Percentiles rank a stretch among this genome's conserved stretches.
These are phyloP conservation scores for Diaporthe sp. DNA, from an alignment of 2,329 filamentous ascomycete genomes.

Conservation along the genomic window DNA sequence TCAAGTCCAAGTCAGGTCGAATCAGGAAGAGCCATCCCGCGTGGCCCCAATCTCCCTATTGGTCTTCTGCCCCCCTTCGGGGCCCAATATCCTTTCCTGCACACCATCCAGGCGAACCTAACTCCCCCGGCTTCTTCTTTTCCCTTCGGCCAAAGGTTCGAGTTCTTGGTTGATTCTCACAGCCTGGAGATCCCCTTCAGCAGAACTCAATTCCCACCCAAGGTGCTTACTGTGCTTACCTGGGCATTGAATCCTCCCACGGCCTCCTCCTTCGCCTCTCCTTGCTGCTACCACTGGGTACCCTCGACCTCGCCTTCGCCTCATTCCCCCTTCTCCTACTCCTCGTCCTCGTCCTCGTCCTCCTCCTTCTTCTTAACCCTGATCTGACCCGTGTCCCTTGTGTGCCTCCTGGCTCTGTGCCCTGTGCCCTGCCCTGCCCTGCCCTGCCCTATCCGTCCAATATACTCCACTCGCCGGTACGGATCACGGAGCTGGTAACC, in stretches of 20 bases:
- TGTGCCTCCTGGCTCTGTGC: background rate
- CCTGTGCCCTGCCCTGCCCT: background rate
- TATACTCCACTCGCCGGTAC: conserved; percentile 6
- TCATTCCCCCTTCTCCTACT: background rate
- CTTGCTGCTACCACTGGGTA: background rate
- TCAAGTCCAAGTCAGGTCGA: conserved; percentile 14
- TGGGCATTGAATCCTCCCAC: conserved; percentile 8
- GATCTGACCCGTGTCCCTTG: background rate
- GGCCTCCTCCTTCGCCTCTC: background rate
- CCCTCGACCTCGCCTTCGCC: background rate
- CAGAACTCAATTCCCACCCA: conserved; percentile 22
- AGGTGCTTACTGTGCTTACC: conserved; percentile 26
- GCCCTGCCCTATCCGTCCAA: conserved; percentile 21
- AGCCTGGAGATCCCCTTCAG: background rate
- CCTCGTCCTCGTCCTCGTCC: background rate
- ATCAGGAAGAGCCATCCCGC: conserved; percentile 22
- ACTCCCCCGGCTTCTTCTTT: conserved; percentile 8
- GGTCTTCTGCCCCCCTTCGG: background rate
- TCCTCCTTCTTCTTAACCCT: background rate
- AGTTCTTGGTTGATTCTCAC: conserved; percentile 15
- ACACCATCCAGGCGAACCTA: conserved; percentile 19
- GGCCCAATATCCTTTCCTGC: conserved; percentile 9
- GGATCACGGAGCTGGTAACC: conserved; percentile 23
- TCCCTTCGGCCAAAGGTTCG: background rate
- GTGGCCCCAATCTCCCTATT: conserved; percentile 24